Base-by-base conservation (phyloP, 2,329 filamentous ascomycete genomes). In the Diplodia sapinea region DNA sequence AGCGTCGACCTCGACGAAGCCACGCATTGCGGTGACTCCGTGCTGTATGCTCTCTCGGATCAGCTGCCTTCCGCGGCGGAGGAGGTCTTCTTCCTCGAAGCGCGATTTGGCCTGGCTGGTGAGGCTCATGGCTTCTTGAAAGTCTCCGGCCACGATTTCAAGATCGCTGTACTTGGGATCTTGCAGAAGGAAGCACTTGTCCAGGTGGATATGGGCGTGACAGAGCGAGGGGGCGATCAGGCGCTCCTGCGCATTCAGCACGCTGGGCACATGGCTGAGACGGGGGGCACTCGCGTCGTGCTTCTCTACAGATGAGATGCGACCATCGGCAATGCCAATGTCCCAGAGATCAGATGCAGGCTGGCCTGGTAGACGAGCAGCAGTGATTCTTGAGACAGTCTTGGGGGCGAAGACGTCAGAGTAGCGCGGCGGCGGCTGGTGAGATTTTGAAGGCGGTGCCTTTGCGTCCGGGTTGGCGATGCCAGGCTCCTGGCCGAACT, bases 131-230 rank as follows among this genome's bases (percentile, higher is more conserved):
- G 90, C 90, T 78, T 92, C 90, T 0, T 80, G 74, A 75, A 92
- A 92, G 40, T 86, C 83, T 51, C 90, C 90, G 3, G 81, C 80
- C 56, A 82, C 74, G 17, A 90, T 87, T 49, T 86, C 82, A 15
- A 91, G 80, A 71, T 90, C 84, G 1, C 82, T 79, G 76, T 88
- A 91, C 72, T 83, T 84, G 4, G 85, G 83, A 70, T 87, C 82
- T 23, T 82, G 86, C 11, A 89, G 80, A 33, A 89, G 77, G 71
- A 86, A 89, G 49, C 86, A 83, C 73, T 89, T 89, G 76, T 92
- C 90, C 33, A 92, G 82, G 73, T 92, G 90, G 62, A 92, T 86
- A 71, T 92, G 90, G 8, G 90, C 89, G 73, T 92, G 90, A 71
- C 89, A 91, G 3, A 92, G 82, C 9, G 84, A 82, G 3, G 88